Evolutionary conservation across 208 protist species (phyloP), one percentile per base, ranked within the genome.

Genomic region (Leishmania lainsoni): DNA sequence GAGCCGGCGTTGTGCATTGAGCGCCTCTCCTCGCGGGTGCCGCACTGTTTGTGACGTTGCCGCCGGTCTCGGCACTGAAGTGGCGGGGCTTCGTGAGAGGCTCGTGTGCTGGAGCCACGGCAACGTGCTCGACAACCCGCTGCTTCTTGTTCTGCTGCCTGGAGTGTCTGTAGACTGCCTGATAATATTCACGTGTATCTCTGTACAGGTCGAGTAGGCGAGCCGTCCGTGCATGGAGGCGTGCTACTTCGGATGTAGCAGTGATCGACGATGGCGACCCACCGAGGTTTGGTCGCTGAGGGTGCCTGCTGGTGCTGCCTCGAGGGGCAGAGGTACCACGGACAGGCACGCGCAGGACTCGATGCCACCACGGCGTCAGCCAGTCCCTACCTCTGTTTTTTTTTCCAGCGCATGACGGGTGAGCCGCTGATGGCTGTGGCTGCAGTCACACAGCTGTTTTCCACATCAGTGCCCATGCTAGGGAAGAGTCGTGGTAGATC

Each of bases 211-310:
- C 17, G 54, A 52, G 29, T 71, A 81, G 32, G 71, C 78, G 54
- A 81, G 78, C 59, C 78, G 78, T 48, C 29, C 71, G 5, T 81
- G 78, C 71, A 82, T 82, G 26, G 79, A 78, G 32, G 79, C 79
- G 56, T 82, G 79, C 22, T 82, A 61, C 35, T 82, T 82, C 51
- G 71, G 65, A 5, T 82, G 71, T 71, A 76, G 71, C 52, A 48
- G 79, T 17, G 71, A 71, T 9, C 79, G 71, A 22, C 2, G 22
- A n/a, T 22, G 49, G 5, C 12, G 49, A 2, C 39, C 45, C 42
- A 5, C 8, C 8, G 26, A 22, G 29, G 26, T 49, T 9, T 75
- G 22, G n/a, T 22, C 29, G 14, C 5, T 20, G 4, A 8, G 29
- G 1, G 26, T 26, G 52, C 16, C 16, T n/a, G 4, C 68, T n/a